phyloP scores from a whole-genome alignment of 371 early-diverging fungal species.

The Catenaria anguillulae region DNA sequence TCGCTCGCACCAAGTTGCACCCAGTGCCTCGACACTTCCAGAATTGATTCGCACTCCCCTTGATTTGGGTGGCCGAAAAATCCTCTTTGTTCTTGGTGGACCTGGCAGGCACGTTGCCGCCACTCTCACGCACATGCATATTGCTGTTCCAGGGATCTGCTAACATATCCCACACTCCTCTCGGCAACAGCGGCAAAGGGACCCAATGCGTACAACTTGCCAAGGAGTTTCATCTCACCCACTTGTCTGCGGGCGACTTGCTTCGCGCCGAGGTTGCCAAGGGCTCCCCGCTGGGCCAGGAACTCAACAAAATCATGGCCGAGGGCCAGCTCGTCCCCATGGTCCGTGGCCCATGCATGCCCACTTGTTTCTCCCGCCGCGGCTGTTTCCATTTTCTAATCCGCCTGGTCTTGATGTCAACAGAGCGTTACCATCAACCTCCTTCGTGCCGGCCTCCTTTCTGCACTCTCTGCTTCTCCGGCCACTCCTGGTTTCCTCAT shows the following conservation, averaged over 20 bases:
- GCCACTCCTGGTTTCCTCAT: conserved; percentile 21
- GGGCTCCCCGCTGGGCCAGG: conserved; percentile 28
- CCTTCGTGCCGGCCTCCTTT: conserved; percentile 17
- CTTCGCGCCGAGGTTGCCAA: conserved; percentile 38
- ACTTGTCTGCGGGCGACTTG: conserved; percentile 53
- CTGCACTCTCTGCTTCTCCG: conserved; percentile 10
- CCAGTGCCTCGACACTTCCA: background rate
- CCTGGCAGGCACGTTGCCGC: background rate
- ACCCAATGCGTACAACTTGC: conserved; percentile 41
- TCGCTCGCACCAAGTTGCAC: background rate
- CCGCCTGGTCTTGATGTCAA: too few relatives aligned
- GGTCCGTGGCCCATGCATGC: too few relatives aligned
- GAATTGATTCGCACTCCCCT: background rate
- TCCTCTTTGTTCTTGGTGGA: conserved; percentile 1
- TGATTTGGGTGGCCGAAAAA: background rate
- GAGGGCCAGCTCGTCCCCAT: conserved; percentile 49
- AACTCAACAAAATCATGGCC: conserved; percentile 33
- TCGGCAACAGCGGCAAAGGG: conserved; percentile 26
- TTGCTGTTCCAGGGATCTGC: too few relatives aligned
- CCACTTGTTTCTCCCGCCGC: too few relatives aligned
- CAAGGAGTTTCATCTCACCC: conserved; percentile 27
- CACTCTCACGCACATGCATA: too few relatives aligned
- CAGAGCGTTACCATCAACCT: conserved; percentile 31
- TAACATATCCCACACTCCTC: too few relatives aligned
- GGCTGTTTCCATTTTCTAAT: too few relatives aligned